Conservation (phyloP, 179 eudicot species). For the Corrigiola litoralis region DNA sequence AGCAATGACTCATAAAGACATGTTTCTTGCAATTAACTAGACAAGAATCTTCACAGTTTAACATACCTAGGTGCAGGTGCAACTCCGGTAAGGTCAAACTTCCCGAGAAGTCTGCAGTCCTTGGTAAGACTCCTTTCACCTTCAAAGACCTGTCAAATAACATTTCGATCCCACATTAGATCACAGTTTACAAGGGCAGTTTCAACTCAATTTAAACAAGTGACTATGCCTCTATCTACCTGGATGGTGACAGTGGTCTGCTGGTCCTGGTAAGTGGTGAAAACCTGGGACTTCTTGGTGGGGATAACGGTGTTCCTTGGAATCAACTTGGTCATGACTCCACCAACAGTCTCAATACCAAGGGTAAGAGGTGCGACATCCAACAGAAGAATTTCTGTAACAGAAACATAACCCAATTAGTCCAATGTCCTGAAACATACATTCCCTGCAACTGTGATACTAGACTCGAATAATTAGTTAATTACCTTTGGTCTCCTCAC, state of each 20-base stretch:
- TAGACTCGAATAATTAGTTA: neutral
- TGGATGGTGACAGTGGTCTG: conserved; percentile 46
- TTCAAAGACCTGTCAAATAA: conserved; percentile 49
- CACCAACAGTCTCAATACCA: conserved; percentile 41
- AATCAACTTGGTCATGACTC: conserved; percentile 45
- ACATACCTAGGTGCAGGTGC: conserved; percentile 67
- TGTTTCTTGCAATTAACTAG: neutral
- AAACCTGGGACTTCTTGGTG: conserved; percentile 43
- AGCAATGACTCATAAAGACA: neutral
- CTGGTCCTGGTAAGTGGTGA: conserved; percentile 45
- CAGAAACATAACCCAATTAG: neutral
- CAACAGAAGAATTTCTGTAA: conserved; percentile 37
- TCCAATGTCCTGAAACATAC: neutral
- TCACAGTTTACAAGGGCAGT: neutral
- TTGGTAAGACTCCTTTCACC: conserved; percentile 84
- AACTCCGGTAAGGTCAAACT: conserved; percentile 56
- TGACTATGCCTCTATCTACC: conserved; percentile 16
- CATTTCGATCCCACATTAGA: conserved; percentile 7
- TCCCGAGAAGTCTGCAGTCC: conserved; percentile 67
- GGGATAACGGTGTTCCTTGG: conserved; percentile 45
- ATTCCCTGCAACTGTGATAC: neutral
- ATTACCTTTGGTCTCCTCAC: conserved; percentile 42
- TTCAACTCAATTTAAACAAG: neutral
- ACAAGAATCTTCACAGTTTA: neutral
- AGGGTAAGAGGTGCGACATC: conserved; percentile 47